Evolutionary conservation across 1,284 basidiomycete species (phyloP).

Genomic region (Phellinidium pouzarii): DNA sequence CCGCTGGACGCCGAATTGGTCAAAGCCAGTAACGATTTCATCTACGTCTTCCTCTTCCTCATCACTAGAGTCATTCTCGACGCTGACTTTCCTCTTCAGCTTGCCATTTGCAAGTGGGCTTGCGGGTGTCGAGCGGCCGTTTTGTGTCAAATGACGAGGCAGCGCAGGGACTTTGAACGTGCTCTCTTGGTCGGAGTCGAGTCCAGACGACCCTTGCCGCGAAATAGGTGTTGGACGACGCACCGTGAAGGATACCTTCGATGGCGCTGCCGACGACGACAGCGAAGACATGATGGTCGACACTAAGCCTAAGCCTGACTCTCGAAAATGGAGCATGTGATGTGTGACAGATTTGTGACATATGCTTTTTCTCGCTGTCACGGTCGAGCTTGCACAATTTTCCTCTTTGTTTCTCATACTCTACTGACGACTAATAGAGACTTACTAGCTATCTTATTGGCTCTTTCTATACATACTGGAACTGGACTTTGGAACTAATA

Average conservation of each 20-base stretch:
- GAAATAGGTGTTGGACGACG: conserved; percentile 62
- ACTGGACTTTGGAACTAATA: background rate
- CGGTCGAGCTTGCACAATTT: background rate
- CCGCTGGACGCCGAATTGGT: conserved; percentile 66
- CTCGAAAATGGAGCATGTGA: background rate
- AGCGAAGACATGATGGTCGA: conserved; percentile 1
- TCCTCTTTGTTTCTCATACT: background rate
- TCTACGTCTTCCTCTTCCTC: conserved; percentile 44
- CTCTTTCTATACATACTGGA: background rate
- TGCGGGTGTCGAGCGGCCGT: conserved; percentile 37
- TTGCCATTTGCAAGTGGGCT: conserved; percentile 51
- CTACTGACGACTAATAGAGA: background rate
- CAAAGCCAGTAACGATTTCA: conserved; percentile 69
- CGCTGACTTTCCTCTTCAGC: conserved; percentile 29
- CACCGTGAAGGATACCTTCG: conserved; percentile 67
- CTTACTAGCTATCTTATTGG: background rate
- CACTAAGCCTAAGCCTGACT: background rate
- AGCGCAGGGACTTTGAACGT: conserved; percentile 52
- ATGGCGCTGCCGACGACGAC: background rate
- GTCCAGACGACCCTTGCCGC: conserved; percentile 48
- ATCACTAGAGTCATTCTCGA: conserved; percentile 51
- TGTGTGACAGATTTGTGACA: background rate
- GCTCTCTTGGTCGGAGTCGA: conserved; percentile 44
- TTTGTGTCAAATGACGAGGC: conserved; percentile 44
- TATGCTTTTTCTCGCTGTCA: background rate